Percentiles rank a stretch among this genome's conserved stretches.
Evolutionary conservation across 192 early-diverging fungal species (phyloP).

Genomic region (Mortierella antarctica): DNA sequence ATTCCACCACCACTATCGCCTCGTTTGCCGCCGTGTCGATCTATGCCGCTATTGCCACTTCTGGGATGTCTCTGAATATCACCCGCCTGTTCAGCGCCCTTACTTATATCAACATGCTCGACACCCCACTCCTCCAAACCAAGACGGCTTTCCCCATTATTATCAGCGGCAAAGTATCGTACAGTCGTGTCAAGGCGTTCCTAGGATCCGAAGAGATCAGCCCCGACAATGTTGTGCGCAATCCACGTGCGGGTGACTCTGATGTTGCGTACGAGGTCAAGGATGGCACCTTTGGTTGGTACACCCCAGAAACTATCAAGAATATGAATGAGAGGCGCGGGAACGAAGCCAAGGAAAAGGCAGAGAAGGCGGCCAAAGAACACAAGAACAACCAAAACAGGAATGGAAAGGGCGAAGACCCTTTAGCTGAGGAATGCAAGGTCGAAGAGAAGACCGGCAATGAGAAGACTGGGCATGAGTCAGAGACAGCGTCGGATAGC

Average conservation of each 20-base stretch:
- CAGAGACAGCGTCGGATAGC: slow-evolving; percentile 3
- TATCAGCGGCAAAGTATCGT: slow-evolving; percentile 72
- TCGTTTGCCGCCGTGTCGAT: slow-evolving; percentile 70
- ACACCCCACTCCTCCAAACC: slow-evolving; percentile 73
- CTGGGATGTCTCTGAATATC: slow-evolving; percentile 54
- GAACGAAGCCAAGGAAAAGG: slow-evolving; percentile 16
- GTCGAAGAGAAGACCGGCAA: slow-evolving; percentile 2
- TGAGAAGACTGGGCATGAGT: slow-evolving; percentile 7
- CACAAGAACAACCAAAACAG: slow-evolving; percentile 13
- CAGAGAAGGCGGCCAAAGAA: slow-evolving; percentile 12
- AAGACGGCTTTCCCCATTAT: slow-evolving; percentile 68
- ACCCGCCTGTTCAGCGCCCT: slow-evolving; percentile 75
- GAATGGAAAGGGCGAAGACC: background rate
- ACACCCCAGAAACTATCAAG: slow-evolving; percentile 22
- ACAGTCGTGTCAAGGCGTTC: slow-evolving; percentile 70
- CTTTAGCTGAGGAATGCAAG: background rate
- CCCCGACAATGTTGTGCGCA: slow-evolving; percentile 58
- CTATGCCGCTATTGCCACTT: slow-evolving; percentile 63
- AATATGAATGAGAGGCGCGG: slow-evolving; percentile 16
- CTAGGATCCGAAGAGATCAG: slow-evolving; percentile 76
- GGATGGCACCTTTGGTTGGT: slow-evolving; percentile 16
- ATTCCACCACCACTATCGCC: slow-evolving; percentile 51
- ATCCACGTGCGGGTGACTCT: slow-evolving; percentile 5
- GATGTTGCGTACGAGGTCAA: slow-evolving; percentile 6
- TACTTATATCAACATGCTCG: slow-evolving; percentile 78